Evolutionary conservation across 1,139 yeast species (phyloP), one percentile per base, ranked within the genome.

Genomic region (Nakaseomyces bracarensis): DNA sequence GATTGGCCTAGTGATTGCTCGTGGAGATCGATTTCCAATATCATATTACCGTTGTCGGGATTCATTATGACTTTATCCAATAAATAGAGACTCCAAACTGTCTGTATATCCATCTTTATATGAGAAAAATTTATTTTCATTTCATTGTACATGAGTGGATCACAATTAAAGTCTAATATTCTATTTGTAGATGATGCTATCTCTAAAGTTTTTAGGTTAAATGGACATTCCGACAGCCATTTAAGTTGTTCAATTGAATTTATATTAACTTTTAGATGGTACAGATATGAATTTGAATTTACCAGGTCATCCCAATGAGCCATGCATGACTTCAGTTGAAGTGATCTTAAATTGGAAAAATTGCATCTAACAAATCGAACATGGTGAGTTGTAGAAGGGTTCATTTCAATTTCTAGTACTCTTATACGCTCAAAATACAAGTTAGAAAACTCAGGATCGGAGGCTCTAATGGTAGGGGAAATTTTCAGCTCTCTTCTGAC

Each of bases 161-260:
- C 39, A 20, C 41, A 43, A 10, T 44, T 45, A 15, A 44, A 40
- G 16, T 43, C 47, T 19, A 40, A 22, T 18, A 43, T 41, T 14
- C 30, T 38, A 7, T 31, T 31, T 11, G 34, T 39, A 4, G 42
- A 40, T 10, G 49, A 38, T 3, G 22, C 30, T 16, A 54, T 40
- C 9, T 45, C 38, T 20, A 55, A 27, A 6, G 19, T 43, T 9
- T 44, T 27, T 2, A 54, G 28, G 5, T 30, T 13, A 35, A 33
- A 49, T 2, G 58, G 59, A 20, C 53, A 52, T 9, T 46, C 40
- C 16, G 31, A 35, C 8, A 57, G 40, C 54, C 58, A 53, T 28
- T 38, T 25, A 3, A 53, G 36, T 29, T 55, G 58, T 23, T 49
- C 48, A 11, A 36, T 29, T 10, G 45, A 39, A 7, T 40, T 40